Evolutionary conservation across 1,139 yeast species (phyloP).

Genomic region (Yamadazyma sp.): DNA sequence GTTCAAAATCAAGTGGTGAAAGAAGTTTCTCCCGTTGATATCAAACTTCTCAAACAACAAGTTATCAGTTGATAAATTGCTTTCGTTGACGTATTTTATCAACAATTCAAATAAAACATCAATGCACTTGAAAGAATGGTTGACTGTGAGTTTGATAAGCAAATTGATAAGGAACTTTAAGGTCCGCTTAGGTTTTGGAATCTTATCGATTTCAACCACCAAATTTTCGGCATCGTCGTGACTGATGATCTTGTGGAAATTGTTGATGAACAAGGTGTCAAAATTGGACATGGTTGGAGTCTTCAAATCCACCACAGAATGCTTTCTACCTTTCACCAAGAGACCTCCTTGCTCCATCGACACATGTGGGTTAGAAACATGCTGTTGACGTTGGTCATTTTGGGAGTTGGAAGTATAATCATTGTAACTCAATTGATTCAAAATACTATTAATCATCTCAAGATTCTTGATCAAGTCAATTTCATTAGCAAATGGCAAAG

Average conservation of each 20-base stretch:
- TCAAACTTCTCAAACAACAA: conserved; percentile 62
- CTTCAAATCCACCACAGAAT: conserved; percentile 2
- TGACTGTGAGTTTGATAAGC: conserved; percentile 63
- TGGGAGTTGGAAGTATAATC: conserved; percentile 11
- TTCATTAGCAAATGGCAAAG: conserved; percentile 78
- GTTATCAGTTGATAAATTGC: conserved; percentile 18
- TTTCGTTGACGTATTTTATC: conserved; percentile 14
- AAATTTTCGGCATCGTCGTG: conserved; percentile 47
- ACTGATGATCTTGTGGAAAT: conserved; percentile 32
- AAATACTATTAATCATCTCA: conserved; percentile 52
- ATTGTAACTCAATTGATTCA: conserved; percentile 38
- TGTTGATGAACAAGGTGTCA: conserved; percentile 29
- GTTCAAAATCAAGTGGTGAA: conserved; percentile 78
- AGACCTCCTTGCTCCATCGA: neutral
- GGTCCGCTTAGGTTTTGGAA: conserved; percentile 19
- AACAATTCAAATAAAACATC: conserved; percentile 45
- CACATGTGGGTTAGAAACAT: conserved; percentile 1
- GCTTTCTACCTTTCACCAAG: neutral
- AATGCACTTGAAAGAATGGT: conserved; percentile 53
- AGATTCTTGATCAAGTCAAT: conserved; percentile 55
- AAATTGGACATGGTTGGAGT: conserved; percentile 21
- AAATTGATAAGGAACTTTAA: conserved; percentile 52
- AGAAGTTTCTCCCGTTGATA: conserved; percentile 77
- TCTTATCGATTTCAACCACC: conserved; percentile 33
- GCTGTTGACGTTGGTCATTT: conserved; percentile 10